These are phyloP conservation scores for Saccharum officinarum DNA, from an alignment of 176 grass and related monocot species.

Conservation along the genomic window DNA sequence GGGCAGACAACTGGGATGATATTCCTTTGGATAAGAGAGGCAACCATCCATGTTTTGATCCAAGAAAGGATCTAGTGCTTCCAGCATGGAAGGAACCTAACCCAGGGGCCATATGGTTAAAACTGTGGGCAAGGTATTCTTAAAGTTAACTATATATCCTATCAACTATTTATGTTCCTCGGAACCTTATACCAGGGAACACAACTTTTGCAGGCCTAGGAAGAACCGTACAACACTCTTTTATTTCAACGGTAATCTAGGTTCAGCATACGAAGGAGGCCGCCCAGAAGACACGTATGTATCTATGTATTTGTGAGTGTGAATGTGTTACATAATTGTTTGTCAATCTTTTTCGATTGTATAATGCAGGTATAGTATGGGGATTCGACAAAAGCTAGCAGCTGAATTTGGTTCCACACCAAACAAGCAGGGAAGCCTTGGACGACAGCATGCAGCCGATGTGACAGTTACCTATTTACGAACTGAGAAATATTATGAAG, in stretches of 20 bases:
- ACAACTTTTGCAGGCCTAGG: conserved; percentile 52
- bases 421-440: conserved; percentile 80
- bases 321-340: conserved; percentile 22
- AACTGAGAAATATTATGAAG: conserved; percentile 75
- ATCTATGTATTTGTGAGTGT: conserved; percentile 37
- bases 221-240: conserved; percentile 82
- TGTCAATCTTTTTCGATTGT: conserved; percentile 36
- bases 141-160: not conserved
- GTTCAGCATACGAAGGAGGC: conserved; percentile 75
- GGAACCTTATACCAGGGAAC: not conserved
- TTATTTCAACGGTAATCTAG: conserved; percentile 99
- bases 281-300: conserved; percentile 79
- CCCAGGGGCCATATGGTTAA: conserved; percentile 85
- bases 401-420: conserved; percentile 84
- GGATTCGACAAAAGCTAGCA: conserved; percentile 83
- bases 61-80: conserved; percentile 84
- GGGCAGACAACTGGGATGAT: conserved; percentile 81
- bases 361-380: conserved; percentile 89
- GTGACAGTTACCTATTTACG: conserved; percentile 70
- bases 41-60: conserved; percentile 87
- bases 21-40: conserved; percentile 87
- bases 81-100: conserved; percentile 91
- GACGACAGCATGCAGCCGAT: conserved; percentile 63
- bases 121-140: conserved; percentile 79
- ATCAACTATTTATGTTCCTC: conserved; percentile 30